These are phyloP conservation scores for Capillidium heterosporum DNA, from an alignment of 371 early-diverging fungal species.

Conservation along the genomic window DNA sequence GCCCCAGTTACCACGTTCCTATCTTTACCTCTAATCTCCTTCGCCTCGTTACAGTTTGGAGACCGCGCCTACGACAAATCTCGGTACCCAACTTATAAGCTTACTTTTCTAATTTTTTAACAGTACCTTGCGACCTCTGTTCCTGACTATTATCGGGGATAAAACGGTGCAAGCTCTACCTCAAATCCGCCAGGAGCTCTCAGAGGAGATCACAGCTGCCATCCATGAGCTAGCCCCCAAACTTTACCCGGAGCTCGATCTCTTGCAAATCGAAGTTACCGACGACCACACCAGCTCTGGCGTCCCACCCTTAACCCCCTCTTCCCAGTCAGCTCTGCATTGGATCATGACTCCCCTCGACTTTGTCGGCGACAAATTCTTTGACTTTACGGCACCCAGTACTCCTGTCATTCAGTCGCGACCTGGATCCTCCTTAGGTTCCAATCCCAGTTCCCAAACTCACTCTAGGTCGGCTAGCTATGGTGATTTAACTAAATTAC, in stretches of 20 bases:
- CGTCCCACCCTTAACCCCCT: constrained; percentile 1
- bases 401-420: no score
- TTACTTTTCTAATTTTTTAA: not conserved
- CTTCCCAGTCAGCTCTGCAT: constrained; percentile 1
- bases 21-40: constrained; percentile 50
- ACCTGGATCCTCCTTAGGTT: no score
- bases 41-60: constrained; percentile 64
- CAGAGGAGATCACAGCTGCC: constrained; percentile 50
- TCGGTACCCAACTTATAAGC: constrained; percentile 18
- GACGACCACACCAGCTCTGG: not conserved
- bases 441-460: no score
- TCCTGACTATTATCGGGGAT: constrained; percentile 32
- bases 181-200: constrained; percentile 47
- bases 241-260: constrained; percentile 61
- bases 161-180: constrained; percentile 36
- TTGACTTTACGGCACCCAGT: constrained; percentile 6
- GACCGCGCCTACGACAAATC: constrained; percentile 77
- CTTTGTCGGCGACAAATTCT: constrained; percentile 35
- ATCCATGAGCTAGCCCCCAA: constrained; percentile 78
- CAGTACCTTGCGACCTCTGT: constrained; percentile 67
- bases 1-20: constrained; percentile 34
- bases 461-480: no score
- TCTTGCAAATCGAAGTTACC: constrained; percentile 13
- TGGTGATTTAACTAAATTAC: no score
- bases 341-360: constrained; percentile 15